phyloP scores from a whole-genome alignment of 306 rosid genomes.

The Castanea sativa region DNA sequence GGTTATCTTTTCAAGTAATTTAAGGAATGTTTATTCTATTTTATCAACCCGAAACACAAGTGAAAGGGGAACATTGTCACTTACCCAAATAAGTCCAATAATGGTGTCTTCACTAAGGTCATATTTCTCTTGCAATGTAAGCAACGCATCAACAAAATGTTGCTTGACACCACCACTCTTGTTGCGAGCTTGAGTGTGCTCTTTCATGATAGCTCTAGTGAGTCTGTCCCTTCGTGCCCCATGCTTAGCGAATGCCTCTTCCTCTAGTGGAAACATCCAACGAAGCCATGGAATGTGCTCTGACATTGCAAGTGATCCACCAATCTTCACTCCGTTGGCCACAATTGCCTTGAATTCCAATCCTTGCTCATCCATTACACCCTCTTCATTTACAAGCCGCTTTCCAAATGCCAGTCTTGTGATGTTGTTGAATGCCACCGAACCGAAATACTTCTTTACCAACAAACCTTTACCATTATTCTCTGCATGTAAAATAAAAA shows the following conservation, averaged over 20 bases:
- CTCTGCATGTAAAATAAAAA: too few species aligned
- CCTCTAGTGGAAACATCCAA: conserved; percentile 82
- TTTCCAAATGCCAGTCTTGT: conserved; percentile 86
- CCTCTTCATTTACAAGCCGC: conserved; percentile 70
- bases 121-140: conserved; percentile 70
- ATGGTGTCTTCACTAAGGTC: conserved; percentile 90
- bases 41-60: too few species aligned
- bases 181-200: conserved; percentile 64
- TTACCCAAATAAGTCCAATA: conserved; percentile 86
- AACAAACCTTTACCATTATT: neutral
- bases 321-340: conserved; percentile 65
- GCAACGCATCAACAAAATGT: conserved; percentile 84
- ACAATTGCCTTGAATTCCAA: conserved; percentile 62
- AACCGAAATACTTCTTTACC: conserved; percentile 25
- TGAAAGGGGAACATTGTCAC: neutral
- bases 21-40: too few species aligned
- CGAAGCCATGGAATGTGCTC: conserved; percentile 85
- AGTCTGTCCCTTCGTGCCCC: conserved; percentile 69
- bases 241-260: conserved; percentile 55
- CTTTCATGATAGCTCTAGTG: conserved; percentile 81
- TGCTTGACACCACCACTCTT: conserved; percentile 64
- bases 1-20: too few species aligned
- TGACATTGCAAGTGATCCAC: conserved; percentile 73
- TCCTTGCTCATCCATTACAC: conserved; percentile 67
- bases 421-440: conserved; percentile 90